Base-by-base conservation (phyloP, 2,329 filamentous ascomycete species). In the Raffaelea deltoideospora region DNA sequence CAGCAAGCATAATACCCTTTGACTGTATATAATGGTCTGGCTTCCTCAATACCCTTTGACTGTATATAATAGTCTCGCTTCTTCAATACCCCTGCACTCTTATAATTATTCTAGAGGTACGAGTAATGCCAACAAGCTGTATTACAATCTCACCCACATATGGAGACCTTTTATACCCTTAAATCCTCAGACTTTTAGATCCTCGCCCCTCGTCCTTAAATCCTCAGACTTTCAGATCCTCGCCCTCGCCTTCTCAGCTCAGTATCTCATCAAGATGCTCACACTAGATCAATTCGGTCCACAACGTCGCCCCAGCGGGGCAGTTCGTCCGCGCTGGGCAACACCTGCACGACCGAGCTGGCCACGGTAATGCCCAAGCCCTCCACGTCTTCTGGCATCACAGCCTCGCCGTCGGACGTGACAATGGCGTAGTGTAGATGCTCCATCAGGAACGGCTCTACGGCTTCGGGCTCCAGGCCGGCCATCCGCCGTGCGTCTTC, bases 361-460 rank as follows among this genome's bases (percentile, higher is more conserved):
- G 49, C 53, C 20, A 64, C 50, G 21, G 47, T 50, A 23, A 64
- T 50, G 28, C 41, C 36, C 8, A 64, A 49, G 1, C 57, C 56
- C 2, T 47, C 38, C 15, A 63, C 52, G 11, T 50, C 43, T 1
- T 40, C 34, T 1, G 48, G 43, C 10, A 50, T 43, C 1, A 58
- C 43, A 3, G 45, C 41, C 1, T 41, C 45, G 4, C 56, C 55
- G 27, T 55, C 41, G 7, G 47, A 40, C 14, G 47, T 47, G 13
- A 50, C 41, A 2, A 62, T 41, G 31, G 54, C 50, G 28, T 56
- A 41, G 29, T 58, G 47, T 9, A 72, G 49, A 7, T 50, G 43
- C 4, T 53, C 39, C 19, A 45, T 46, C n/a, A 72, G 53, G 41
- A 61, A 67, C 1, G 61, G 58, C 27, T 54, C 50, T 3, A 62